phyloP scores from a whole-genome alignment of 495 filamentous ascomycete genomes.

The Penicillium samsonianum region DNA sequence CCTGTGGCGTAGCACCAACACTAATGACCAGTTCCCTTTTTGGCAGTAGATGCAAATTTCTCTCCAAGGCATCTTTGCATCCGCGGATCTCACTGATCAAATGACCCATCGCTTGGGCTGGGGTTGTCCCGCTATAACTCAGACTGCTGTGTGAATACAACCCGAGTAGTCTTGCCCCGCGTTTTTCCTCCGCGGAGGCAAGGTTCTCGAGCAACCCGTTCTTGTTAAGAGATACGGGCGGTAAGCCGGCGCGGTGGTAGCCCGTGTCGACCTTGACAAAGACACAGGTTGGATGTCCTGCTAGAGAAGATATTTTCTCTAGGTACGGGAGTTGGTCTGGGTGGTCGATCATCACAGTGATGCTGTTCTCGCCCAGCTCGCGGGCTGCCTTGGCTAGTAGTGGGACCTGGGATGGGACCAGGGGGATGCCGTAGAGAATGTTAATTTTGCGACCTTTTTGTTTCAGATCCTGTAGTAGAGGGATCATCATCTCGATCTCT shows the following conservation, averaged over 20 bases:
- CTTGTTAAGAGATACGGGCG: constrained; percentile 52
- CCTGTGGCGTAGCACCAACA: constrained; percentile 81
- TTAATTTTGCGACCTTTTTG: constrained; percentile 53
- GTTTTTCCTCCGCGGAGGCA: constrained; percentile 36
- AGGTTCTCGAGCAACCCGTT: constrained; percentile 52
- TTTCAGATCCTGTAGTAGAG: constrained; percentile 61
- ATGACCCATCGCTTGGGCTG: constrained; percentile 56
- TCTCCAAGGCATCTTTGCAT: constrained; percentile 50
- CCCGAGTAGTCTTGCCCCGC: constrained; percentile 55
- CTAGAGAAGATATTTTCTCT: constrained; percentile 32
- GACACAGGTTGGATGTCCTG: constrained; percentile 50
- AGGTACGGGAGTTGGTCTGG: constrained; percentile 57
- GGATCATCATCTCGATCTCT: constrained; percentile 71
- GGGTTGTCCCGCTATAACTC: constrained; percentile 58
- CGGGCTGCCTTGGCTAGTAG: constrained; percentile 57
- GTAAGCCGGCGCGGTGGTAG: constrained; percentile 72
- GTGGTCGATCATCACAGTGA: constrained; percentile 76
- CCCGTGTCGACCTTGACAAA: constrained; percentile 83
- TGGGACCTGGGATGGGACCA: constrained; percentile 59
- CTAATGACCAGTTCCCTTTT: constrained; percentile 58
- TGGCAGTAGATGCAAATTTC: constrained; percentile 31
- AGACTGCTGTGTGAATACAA: constrained; percentile 81
- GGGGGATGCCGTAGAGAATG: constrained; percentile 76
- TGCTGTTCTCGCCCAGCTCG: constrained; percentile 49
- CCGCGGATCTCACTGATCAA: constrained; percentile 63